Conservation (phyloP, 1,284 basidiomycete species). For the Somion occarium region DNA sequence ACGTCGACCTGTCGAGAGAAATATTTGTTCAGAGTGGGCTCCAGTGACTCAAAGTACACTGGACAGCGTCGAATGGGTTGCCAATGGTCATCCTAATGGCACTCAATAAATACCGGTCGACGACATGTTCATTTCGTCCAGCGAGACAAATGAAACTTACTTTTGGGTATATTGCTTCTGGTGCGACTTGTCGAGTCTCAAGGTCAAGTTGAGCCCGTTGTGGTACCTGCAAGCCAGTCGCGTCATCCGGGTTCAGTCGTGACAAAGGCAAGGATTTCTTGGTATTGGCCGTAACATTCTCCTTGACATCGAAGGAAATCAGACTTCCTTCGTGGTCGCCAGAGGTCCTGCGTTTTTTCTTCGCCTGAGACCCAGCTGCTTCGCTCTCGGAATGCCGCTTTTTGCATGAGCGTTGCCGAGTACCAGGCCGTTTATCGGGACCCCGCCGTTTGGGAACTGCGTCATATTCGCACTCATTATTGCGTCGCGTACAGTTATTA, state of each 20-base stretch:
- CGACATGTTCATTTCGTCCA: conserved; percentile 14
- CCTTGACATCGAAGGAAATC: conserved; percentile 26
- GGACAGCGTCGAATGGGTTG: conserved; percentile 22
- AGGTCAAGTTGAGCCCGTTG: conserved; percentile 22
- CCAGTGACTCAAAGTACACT: conserved; percentile 18
- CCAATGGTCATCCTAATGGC: conserved; percentile 25
- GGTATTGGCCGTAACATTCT: conserved; percentile 24
- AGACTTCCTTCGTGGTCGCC: conserved; percentile 24
- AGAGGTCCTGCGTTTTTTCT: conserved; percentile 51
- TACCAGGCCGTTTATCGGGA: conserved; percentile 78
- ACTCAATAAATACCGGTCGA: conserved; percentile 31
- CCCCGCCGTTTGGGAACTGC: conserved; percentile 73
- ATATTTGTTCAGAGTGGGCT: conserved; percentile 15
- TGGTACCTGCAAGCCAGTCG: conserved; percentile 20
- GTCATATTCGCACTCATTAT: conserved; percentile 74
- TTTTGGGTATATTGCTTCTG: conserved; percentile 28
- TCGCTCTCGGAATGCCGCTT: conserved; percentile 58
- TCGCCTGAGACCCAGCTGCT: conserved; percentile 40
- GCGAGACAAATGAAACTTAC: conserved; percentile 21
- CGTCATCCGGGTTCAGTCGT: conserved; percentile 21
- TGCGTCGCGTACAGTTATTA: conserved; percentile 72
- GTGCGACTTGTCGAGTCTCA: conserved; percentile 22
- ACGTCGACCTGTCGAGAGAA: conserved; percentile 18
- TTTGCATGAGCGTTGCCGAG: conserved; percentile 76
- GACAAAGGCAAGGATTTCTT: conserved; percentile 21